Conservation (phyloP, 2,329 filamentous ascomycete genomes). For the Paraphoma sp. region DNA sequence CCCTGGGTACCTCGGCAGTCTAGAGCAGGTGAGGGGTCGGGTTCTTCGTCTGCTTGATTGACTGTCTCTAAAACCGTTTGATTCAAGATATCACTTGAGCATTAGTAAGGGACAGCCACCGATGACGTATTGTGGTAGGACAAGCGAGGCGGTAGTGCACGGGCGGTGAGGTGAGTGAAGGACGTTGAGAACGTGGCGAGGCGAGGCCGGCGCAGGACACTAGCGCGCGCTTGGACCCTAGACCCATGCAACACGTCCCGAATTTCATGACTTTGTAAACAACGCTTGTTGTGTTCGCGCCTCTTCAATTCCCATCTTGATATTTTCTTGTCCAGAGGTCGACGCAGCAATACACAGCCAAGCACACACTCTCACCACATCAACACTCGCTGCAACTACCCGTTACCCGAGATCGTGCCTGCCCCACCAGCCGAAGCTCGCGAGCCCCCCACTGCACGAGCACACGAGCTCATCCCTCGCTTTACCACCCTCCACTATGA, state of each 20-base stretch:
- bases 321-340: constrained; percentile 6
- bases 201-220: constrained; percentile 1
- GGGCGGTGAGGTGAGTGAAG: constrained; percentile 1
- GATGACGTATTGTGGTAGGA: no score
- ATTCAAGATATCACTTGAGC: no score
- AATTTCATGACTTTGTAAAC: constrained; percentile 38
- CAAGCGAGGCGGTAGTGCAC: no score
- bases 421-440: constrained; percentile 26
- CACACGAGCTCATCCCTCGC: constrained; percentile 35
- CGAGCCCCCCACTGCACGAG: constrained; percentile 32
- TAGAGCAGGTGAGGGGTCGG: no score
- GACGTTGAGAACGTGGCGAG: constrained; percentile 15
- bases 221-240: constrained; percentile 16
- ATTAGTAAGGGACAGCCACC: no score
- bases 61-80: no score
- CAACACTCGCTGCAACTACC: background rate
- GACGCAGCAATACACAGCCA: background rate
- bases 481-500: constrained; percentile 27
- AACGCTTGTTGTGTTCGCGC: constrained; percentile 29
- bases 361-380: background rate
- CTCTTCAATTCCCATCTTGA: constrained; percentile 19
- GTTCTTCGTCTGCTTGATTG: no score
- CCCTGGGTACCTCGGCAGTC: no score
- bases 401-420: constrained; percentile 8
- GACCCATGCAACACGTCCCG: constrained; percentile 12